Evolutionary conservation across 1,139 yeast genomes (phyloP), one percentile per base, ranked within the genome.

Genomic region (Pichia sp.): DNA sequence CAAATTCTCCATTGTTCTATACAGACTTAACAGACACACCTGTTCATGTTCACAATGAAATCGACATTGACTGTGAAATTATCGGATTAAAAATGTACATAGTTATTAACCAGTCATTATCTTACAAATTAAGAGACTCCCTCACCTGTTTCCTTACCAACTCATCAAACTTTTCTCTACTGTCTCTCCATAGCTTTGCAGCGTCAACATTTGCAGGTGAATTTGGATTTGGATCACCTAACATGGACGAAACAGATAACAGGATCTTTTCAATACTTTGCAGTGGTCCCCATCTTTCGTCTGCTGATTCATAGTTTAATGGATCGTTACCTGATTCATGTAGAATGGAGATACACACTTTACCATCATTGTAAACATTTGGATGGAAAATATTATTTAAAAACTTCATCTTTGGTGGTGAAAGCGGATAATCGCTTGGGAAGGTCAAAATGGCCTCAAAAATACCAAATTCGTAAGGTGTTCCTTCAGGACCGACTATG

Each of bases 251-350:
- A 29, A 92, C 97, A 63, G 95, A 84, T 49, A 92, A 67, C 51
- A 92, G 70, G 49, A 92, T 92, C 74, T 92, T 92, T 66, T 92
- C 98, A 29, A 92, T 90, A 59, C 95, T 85, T 63, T 92, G 98
- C 38, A 92, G 92, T 0, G 98, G 98, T 6, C 95, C 85, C 98
- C 98, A 92, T 52, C 98, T 72, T 65, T 92, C 98, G 53, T 90
- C 95, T 0, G 97, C 95, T 34, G 86, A 66, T 63, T 92, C 98
- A 65, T 92, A 92, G 72, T 84, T 90, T 63, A 87, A 80, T 29
- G 97, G 97, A 64, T 92, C 98, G 57, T 90, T 95, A 10, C 98
- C 98, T 0, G 97, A 95, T 2, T 96, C 80, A 61, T 92, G 98
- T 52, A 92, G 71, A 49, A 92, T 92, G 28, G 96, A 86, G 45